Percentiles rank a stretch among this genome's conserved stretches.
Conservation (phyloP, 164 flowering plant genomes). For the grape (Vitis vinifera) region DNA sequence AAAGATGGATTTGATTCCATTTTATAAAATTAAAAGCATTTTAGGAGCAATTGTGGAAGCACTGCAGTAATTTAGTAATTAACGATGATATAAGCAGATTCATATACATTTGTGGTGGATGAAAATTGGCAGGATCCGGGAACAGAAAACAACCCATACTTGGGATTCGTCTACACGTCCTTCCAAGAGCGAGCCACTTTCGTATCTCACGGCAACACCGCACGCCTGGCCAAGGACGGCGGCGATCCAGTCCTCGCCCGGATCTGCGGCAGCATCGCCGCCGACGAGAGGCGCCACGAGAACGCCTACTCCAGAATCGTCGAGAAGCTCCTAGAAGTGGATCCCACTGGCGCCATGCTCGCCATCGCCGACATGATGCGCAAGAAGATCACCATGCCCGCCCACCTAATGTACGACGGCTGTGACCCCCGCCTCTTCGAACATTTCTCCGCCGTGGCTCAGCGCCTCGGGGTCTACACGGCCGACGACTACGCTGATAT, state of each 20-base stretch:
- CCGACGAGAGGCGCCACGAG: constrained; percentile 60
- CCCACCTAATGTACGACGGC: constrained; percentile 58
- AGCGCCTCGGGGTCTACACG: constrained; percentile 51
- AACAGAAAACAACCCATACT: constrained; percentile 58
- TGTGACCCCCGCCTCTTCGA: constrained; percentile 43
- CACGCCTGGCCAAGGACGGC: constrained; percentile 44
- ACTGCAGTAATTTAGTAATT: neutral
- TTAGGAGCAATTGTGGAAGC: neutral
- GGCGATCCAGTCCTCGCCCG: constrained; percentile 50
- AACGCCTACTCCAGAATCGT: constrained; percentile 44
- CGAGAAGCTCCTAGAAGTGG: constrained; percentile 52
- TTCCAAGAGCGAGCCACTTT: constrained; percentile 60
- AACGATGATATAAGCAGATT: neutral
- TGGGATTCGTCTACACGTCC: constrained; percentile 57
- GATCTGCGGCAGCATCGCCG: constrained; percentile 51
- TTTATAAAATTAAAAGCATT: too few relatives aligned
- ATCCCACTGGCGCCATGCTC: constrained; percentile 41
- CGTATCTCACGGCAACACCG: constrained; percentile 62
- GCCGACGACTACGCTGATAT: constrained; percentile 53
- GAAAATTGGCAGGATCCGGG: constrained; percentile 38
- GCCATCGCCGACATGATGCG: constrained; percentile 52
- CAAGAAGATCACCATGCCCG: constrained; percentile 57
- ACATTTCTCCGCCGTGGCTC: constrained; percentile 57
- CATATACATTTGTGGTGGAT: neutral
- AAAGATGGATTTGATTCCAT: too few relatives aligned